phyloP scores from a whole-genome alignment of 2,329 filamentous ascomycete species.

The Arthrobotrys pseudoclavata region DNA sequence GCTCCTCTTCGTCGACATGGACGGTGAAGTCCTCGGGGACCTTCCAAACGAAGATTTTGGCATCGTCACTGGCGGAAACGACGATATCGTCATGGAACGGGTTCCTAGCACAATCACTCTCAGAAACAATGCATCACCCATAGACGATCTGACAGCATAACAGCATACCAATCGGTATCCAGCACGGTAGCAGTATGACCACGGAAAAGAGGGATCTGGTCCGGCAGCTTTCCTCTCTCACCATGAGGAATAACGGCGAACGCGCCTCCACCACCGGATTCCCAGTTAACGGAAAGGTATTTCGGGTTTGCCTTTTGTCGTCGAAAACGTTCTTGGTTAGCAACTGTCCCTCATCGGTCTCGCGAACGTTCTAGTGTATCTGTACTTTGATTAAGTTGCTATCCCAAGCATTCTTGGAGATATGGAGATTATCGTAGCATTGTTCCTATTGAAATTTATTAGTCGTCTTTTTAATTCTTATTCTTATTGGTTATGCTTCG shows the following conservation, averaged over 20 bases:
- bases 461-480: neutral
- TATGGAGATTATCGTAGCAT: constrained; percentile 97
- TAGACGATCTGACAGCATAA: constrained; percentile 48
- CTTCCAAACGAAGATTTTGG: constrained; percentile 96
- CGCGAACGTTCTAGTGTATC: neutral
- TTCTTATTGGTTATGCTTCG: neutral
- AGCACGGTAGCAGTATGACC: constrained; percentile 95
- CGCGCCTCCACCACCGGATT: constrained; percentile 92
- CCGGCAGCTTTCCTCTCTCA: constrained; percentile 90
- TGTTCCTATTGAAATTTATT: constrained; percentile 74
- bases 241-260: constrained; percentile 94
- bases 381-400: constrained; percentile 95
- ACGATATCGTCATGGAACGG: constrained; percentile 95
- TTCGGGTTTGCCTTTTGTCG: constrained; percentile 84
- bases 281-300: constrained; percentile 98
- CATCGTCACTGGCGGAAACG: constrained; percentile 94
- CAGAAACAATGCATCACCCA: constrained; percentile 4
- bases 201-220: constrained; percentile 92
- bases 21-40: constrained; percentile 90
- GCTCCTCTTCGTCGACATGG: constrained; percentile 78
- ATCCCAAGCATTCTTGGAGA: constrained; percentile 99
- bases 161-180: constrained; percentile 86
- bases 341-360: neutral
- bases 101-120: constrained; percentile 73
- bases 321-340: constrained; percentile 21